A percentile compares a stretch with the other conserved stretches of the same genome.
These are phyloP conservation scores for Diplodia intermedia DNA, from an alignment of 2,329 filamentous ascomycete species.

Conservation along the genomic window DNA sequence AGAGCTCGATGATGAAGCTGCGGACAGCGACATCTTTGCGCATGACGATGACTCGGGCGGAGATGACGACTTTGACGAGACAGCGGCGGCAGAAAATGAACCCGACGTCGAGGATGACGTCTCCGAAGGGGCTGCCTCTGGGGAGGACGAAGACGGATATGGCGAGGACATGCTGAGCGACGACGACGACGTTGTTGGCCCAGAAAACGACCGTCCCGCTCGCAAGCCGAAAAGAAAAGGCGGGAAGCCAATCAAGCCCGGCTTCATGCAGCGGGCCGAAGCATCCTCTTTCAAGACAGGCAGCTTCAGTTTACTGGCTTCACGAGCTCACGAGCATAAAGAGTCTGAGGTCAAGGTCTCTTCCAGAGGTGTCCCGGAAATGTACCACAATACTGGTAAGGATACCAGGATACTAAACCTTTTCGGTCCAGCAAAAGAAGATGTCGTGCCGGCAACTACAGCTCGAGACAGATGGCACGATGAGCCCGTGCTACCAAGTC, in stretches of 20 bases:
- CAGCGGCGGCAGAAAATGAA: constrained; percentile 32
- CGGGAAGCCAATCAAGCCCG: constrained; percentile 23
- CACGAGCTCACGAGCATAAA: constrained; percentile 21
- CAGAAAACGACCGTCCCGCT: neutral
- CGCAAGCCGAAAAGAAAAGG: constrained; percentile 24
- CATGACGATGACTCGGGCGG: constrained; percentile 42
- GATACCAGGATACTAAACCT: constrained; percentile 55
- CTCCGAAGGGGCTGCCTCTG: constrained; percentile 25
- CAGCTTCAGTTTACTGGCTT: constrained; percentile 35
- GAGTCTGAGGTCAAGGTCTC: constrained; percentile 17
- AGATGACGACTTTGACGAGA: constrained; percentile 41
- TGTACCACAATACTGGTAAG: constrained; percentile 46
- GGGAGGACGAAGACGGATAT: constrained; percentile 30
- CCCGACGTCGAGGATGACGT: constrained; percentile 36
- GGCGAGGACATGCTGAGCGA: constrained; percentile 34
- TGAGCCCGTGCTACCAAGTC: constrained; percentile 60
- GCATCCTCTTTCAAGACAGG: constrained; percentile 36
- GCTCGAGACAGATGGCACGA: constrained; percentile 60
- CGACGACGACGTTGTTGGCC: constrained; percentile 37
- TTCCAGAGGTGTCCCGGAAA: constrained; percentile 42
- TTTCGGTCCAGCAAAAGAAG: constrained; percentile 59
- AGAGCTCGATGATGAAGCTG: constrained; percentile 36
- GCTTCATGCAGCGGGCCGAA: constrained; percentile 32
- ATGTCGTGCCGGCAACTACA: constrained; percentile 56
- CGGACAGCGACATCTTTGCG: constrained; percentile 2